Base-by-base conservation (phyloP, 306 rosid genomes). In the Cicer yamashitae region DNA sequence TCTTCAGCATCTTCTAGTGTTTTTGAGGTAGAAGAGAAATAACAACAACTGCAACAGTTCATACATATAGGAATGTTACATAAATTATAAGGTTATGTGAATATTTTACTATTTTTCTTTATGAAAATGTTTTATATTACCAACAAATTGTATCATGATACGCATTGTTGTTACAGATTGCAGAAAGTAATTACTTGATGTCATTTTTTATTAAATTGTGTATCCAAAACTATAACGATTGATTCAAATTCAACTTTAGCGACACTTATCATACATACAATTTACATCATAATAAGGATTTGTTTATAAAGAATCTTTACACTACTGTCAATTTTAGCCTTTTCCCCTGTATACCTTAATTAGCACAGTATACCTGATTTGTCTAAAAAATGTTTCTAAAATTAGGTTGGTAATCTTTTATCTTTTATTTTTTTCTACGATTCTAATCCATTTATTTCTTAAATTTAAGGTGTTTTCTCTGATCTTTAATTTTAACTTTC, bases 1-100 rank as follows among this genome's bases (percentile, higher is more conserved):
- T 84, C 90, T 84, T 93, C 98, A 43, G 97, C 98, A 8, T 91
- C 90, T 86, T 89, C 98, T 57, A 91, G 75, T 7, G 85, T 85
- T 67, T 57, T 84, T 15, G 92, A 83, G 53, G 79, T 84, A 61
- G 87, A 78, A 74, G 88, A 65, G 64, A 91, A 93, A 86, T 89
- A 93, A 78, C 97, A 89, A 57, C 81, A 88, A 75, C 98, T 93
- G 89, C 81, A 84, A 63, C 10, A 76, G 67, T 46, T 7, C 78
- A 45, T 17, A 12, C 68, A 73, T 20, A 20, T 10, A 43, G 1
- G 8, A 39, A 40, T 50, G 18, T 15, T 44, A 17, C 47, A 59
- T 44, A 47, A 79, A 47, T 46, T 70, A 52, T 6, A 45, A 45
- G 62, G 48, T 66, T 51, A 10, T 7, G 47, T 7, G n/a, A 1